Percentiles rank a stretch among this genome's conserved stretches.
phyloP scores from a whole-genome alignment of 768 basidiomycete species.

The Tylopilus vinaceipallidus region DNA sequence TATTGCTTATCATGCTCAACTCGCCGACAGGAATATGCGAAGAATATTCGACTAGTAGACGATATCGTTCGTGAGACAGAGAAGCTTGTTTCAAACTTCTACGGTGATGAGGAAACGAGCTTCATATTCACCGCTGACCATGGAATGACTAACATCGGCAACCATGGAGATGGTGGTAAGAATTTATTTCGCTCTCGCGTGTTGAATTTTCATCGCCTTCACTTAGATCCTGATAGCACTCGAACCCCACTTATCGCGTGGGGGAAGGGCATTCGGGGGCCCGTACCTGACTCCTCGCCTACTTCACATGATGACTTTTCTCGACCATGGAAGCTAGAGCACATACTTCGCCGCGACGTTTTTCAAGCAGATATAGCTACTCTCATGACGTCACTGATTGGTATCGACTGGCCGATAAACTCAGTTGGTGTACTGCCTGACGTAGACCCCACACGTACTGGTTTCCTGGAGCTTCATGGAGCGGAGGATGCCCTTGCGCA shows the following conservation, averaged over 20 bases:
- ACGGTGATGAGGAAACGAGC: slow-evolving; percentile 62
- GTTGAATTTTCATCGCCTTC: slow-evolving; percentile 3
- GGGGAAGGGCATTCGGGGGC: slow-evolving; percentile 74
- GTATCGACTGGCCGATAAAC: slow-evolving; percentile 75
- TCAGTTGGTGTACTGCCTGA: slow-evolving; percentile 81
- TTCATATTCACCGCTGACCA: slow-evolving; percentile 87
- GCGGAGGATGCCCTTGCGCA: slow-evolving; percentile 52
- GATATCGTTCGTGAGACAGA: slow-evolving; percentile 67
- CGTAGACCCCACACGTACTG: slow-evolving; percentile 55
- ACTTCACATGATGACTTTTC: slow-evolving; percentile 76
- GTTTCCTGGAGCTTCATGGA: slow-evolving; percentile 48
- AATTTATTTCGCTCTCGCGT: slow-evolving; percentile 3
- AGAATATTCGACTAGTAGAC: slow-evolving; percentile 79
- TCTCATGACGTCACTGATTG: slow-evolving; percentile 73
- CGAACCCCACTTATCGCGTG: slow-evolving; percentile 80
- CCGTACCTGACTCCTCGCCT: slow-evolving; percentile 47
- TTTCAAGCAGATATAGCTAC: slow-evolving; percentile 82
- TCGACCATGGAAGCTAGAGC: slow-evolving; percentile 53
- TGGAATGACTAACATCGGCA: slow-evolving; percentile 85
- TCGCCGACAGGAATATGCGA: slow-evolving; percentile 70
- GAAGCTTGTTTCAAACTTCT: slow-evolving; percentile 59
- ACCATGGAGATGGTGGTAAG: slow-evolving; percentile 84
- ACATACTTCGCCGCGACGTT: slow-evolving; percentile 66
- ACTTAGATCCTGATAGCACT: slow-evolving; percentile 78
- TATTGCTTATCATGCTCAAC: neutral